A percentile compares a stretch with the other conserved stretches of the same genome.
Conservation (phyloP, 2,329 filamentous ascomycete genomes). For the Fusarium sororula region DNA sequence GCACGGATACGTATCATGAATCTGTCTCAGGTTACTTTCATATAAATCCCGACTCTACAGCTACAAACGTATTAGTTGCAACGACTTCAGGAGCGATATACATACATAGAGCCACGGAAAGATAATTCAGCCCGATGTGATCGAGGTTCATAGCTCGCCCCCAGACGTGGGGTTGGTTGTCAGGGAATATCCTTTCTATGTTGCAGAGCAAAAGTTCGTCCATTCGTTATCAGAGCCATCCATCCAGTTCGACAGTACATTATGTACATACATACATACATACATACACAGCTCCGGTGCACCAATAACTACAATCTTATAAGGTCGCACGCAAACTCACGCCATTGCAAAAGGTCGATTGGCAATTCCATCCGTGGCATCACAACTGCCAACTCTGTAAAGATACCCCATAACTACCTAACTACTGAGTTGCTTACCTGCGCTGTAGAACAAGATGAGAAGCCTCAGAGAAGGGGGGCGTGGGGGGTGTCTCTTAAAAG, state of each 20-base stretch:
- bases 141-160: neutral
- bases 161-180: constrained; percentile 22
- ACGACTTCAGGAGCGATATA: neutral
- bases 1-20: neutral
- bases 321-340: constrained; percentile 8
- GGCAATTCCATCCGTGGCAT: constrained; percentile 7
- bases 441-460: constrained; percentile 23
- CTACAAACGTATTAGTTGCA: neutral
- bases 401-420: neutral
- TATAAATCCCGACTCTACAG: neutral
- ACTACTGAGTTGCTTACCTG: neutral
- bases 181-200: constrained; percentile 3
- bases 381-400: neutral
- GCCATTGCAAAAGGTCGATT: constrained; percentile 17
- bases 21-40: neutral
- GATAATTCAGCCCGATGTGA: neutral
- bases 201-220: constrained; percentile 1
- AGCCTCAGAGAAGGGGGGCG: constrained; percentile 26
- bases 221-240: constrained; percentile 17
- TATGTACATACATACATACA: too few species aligned
- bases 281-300: neutral
- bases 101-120: neutral
- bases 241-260: neutral
- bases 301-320: neutral
- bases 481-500: constrained; percentile 36